Base-by-base conservation (phyloP, 179 eudicot genomes). In the Silene coronaria region DNA sequence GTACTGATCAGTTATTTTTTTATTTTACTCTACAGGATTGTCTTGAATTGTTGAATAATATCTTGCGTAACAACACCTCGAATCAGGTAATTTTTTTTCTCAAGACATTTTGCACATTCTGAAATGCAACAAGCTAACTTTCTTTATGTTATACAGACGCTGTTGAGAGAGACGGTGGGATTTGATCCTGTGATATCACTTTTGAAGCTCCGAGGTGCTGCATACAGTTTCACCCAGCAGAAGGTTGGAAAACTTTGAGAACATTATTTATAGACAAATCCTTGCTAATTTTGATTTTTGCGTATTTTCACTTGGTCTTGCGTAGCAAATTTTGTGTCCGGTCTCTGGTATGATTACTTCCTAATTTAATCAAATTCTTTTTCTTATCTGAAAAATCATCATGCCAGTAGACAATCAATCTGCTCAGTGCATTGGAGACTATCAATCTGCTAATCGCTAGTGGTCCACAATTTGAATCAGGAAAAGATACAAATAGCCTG, bases 371-470 rank as follows among this genome's bases (percentile, higher is more conserved):
- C 53, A 59, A 72, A 19, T 58, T 58, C 48, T 23, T 72, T 72
- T 72, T 72, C 67, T 12, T 59, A 59, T 57, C 75, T 77, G 76
- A 23, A 67, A 77, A 57, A 79, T 80, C 71, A 77, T 79, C 75
- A 83, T 85, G 87, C 91, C 90, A 87, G 89, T 92, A 95, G 99
- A 95, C 97, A 26, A 82, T 87, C 80, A 95, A 95, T 87, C 91
- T 95, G 76, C 91, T 92, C 81, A 81, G 97, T 78, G 90, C 89
- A 11, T 86, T 95, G 82, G 97, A 95, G 86, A 95, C 99, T 23
- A 75, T 95, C 78, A 87, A 77, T 81, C 80, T 92, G 88, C 95
- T 95, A 10, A 82, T 91, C 26, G 74, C 74, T 62, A 85, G 86
- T 72, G 84, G 87, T 75, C 84, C 86, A 59, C 97, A 84, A 85